Percentiles rank a stretch among this genome's conserved stretches.
Conservation (phyloP, 2,329 filamentous ascomycete genomes). For the Alternaria dauci region DNA sequence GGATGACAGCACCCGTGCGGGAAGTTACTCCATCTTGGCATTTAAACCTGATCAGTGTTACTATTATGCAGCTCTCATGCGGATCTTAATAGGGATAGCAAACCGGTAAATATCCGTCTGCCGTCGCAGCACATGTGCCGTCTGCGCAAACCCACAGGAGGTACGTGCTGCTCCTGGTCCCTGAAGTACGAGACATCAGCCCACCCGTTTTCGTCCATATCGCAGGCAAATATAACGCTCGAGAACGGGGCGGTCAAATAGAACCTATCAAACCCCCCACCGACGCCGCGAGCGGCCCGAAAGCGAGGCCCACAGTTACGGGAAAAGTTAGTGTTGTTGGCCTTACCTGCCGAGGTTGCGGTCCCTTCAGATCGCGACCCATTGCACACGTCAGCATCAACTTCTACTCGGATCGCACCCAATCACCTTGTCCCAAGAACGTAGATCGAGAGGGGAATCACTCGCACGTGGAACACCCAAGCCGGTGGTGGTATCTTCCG, state of each 20-base stretch:
- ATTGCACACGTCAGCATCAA: constrained; percentile 9
- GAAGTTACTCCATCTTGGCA: not conserved
- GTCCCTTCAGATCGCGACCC: not conserved
- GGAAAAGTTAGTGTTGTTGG: constrained; percentile 7
- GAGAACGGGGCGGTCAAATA: not conserved
- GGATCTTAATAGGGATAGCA: not conserved
- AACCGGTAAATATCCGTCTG: not conserved
- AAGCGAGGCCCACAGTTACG: constrained; percentile 1
- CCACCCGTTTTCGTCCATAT: not conserved
- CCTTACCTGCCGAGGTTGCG: constrained; percentile 1
- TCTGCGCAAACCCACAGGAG: not conserved
- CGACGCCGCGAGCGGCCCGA: constrained; percentile 6
- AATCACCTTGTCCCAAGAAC: not conserved
- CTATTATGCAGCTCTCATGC: constrained; percentile 1
- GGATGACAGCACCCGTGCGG: not conserved
- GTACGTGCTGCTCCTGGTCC: not conserved
- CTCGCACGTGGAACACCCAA: not conserved
- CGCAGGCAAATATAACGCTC: not conserved
- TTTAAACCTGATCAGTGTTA: not conserved
- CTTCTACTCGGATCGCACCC: not conserved
- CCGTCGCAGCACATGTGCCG: not conserved
- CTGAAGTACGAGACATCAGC: not conserved
- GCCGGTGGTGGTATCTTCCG: not conserved
- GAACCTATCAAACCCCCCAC: constrained; percentile 1
- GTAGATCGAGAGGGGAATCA: not conserved